Base-by-base conservation (phyloP, 2,329 filamentous ascomycete genomes). In the Ceratocystis harringtonii region DNA sequence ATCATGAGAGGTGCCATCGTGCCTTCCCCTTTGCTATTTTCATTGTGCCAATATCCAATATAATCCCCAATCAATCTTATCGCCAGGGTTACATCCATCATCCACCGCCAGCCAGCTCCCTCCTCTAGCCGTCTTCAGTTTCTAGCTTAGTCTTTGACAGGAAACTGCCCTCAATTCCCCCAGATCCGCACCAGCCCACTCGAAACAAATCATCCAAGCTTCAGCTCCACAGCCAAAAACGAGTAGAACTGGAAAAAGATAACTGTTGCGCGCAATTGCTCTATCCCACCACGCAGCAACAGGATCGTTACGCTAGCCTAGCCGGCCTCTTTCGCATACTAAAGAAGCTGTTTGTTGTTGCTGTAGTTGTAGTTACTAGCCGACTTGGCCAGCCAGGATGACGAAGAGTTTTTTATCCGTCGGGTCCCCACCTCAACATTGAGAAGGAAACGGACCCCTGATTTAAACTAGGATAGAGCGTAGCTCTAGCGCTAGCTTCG, bases 31-130 rank as follows among this genome's bases (percentile, higher is more conserved):
- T 58, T 8, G 25, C 3, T 30, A n/a, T 8, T 30, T 8, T n/a
- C 32, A 58, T 58, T 58, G 55, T 58, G 55, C 55, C 15, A 58
- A 58, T 58, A 36, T 58, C 55, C 28, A 58, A 58, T 58, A 36
- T 58, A 36, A 36, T 28, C 22, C 17, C 17, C 28, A 12, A 58
- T 58, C 55, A 32, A 58, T 58, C 30, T 58, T 32, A 15, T 58
- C 55, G 17, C 55, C 55, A 58, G 28, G 55, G 55, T 58, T 58
- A 28, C 55, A 58, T 58, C 55, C 55, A 36, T 30, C 55, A 36
- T 19, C 28, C 28, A 58, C 17, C 55, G 17, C 55, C 28, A 32
- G 10, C 52, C 28, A 32, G 3, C 52, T 57, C 30, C 36, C 36
- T 41, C 36, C 36, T 41, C 36, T 41, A 15, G 36, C 12, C 15